These are phyloP conservation scores for Ceratobasidium sp. DNA, from an alignment of 1,284 basidiomycete species.

Conservation along the genomic window DNA sequence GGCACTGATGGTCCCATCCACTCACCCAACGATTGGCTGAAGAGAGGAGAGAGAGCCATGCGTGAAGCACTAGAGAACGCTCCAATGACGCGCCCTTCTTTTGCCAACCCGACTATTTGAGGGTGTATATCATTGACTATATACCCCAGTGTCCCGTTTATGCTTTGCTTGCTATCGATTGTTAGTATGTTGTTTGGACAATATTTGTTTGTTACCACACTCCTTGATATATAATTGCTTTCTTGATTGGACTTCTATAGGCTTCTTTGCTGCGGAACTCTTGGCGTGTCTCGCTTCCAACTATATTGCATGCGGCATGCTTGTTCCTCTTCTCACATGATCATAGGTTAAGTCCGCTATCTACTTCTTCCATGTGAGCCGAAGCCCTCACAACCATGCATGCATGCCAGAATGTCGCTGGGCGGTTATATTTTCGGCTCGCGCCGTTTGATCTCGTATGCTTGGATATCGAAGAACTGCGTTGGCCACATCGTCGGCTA, in stretches of 20 bases:
- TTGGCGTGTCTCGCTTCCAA: slow-evolving; percentile 4
- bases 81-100: neutral
- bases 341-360: no score
- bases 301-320: neutral
- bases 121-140: neutral
- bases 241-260: neutral
- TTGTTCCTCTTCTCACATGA: neutral
- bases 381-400: neutral
- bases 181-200: neutral
- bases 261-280: neutral
- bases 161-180: neutral
- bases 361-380: slow-evolving; percentile 5
- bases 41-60: slow-evolving; percentile 34
- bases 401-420: neutral
- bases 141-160: neutral
- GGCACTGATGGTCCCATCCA: slow-evolving; percentile 11
- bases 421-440: neutral
- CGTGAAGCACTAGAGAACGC: slow-evolving; percentile 12
- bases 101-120: neutral
- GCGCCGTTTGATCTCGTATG: neutral
- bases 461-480: neutral
- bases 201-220: neutral
- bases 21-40: slow-evolving; percentile 38
- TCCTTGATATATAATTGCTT: neutral
- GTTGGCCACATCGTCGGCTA: neutral